phyloP scores from a whole-genome alignment of 73 alveolate genomes.

The Diophrys sp. region DNA sequence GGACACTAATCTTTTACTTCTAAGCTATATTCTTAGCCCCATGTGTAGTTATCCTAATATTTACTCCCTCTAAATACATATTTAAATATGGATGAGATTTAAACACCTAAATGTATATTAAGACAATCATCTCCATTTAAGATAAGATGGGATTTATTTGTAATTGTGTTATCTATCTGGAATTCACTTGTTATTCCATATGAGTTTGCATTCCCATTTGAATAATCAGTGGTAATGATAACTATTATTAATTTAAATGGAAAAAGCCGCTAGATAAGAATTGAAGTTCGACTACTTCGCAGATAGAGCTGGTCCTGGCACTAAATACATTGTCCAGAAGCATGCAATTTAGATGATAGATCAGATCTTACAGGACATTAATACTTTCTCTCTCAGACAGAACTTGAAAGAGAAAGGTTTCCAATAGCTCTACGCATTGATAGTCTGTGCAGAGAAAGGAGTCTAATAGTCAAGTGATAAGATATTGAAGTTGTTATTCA shows the following conservation, averaged over 20 bases:
- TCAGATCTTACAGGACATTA: conserved; percentile 27
- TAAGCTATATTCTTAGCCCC: too few species aligned
- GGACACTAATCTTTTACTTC: too few species aligned
- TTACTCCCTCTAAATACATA: too few species aligned
- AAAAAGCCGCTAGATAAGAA: background rate
- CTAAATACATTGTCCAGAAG: conserved; percentile 28
- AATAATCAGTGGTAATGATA: background rate
- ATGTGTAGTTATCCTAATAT: too few species aligned
- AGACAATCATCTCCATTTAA: background rate
- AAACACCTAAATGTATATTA: background rate
- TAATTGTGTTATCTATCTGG: background rate
- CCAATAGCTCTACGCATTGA: conserved; percentile 27
- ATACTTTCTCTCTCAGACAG: conserved; percentile 18
- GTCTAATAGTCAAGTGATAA: conserved; percentile 33
- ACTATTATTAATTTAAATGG: background rate
- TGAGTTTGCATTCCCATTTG: background rate
- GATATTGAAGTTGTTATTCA: conserved; percentile 47
- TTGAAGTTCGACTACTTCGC: background rate
- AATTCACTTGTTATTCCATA: background rate
- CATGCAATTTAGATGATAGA: conserved; percentile 15
- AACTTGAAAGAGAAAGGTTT: conserved; percentile 38
- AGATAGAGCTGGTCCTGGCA: background rate
- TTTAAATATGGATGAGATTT: too few species aligned
- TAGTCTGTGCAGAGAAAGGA: conserved; percentile 32
- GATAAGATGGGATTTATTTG: background rate